Evolutionary conservation across 2,329 filamentous ascomycete species (phyloP).

Genomic region (Diaporthe velutina): DNA sequence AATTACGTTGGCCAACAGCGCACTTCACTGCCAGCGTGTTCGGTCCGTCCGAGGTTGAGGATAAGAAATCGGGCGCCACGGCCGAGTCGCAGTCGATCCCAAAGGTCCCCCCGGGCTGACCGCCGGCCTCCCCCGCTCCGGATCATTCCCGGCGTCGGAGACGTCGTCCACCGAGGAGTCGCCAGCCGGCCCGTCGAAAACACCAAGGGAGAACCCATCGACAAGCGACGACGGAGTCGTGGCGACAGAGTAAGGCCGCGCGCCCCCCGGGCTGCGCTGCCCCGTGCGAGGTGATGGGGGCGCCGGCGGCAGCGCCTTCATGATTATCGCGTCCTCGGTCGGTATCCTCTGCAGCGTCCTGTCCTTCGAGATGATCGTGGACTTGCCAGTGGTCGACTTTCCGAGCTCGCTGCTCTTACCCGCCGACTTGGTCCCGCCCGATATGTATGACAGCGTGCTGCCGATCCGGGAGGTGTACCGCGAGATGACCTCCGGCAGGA

Average conservation of each 20-base stretch:
- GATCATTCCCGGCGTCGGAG: neutral
- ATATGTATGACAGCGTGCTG: neutral
- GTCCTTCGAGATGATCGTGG: constrained; percentile 2
- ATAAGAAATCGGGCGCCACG: constrained; percentile 13
- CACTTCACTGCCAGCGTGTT: neutral
- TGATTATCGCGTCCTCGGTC: neutral
- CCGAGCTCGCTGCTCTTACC: neutral
- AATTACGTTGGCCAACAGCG: neutral
- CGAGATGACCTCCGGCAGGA: constrained; percentile 12
- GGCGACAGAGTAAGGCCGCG: constrained; percentile 6
- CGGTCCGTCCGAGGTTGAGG: constrained; percentile 1
- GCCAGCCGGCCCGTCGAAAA: neutral
- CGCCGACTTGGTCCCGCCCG: neutral
- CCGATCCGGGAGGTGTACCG: neutral
- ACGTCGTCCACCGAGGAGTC: neutral
- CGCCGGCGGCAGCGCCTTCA: neutral
- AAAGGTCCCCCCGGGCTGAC: neutral
- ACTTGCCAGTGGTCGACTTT: neutral
- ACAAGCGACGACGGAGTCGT: neutral
- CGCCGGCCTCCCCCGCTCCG: neutral
- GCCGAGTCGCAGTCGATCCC: neutral
- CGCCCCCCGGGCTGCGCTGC: neutral
- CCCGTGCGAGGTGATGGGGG: neutral
- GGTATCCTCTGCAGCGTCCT: constrained; percentile 13
- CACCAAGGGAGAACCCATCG: neutral